phyloP scores from a whole-genome alignment of 2,329 filamentous ascomycete species.

The Trichoderma guizhouense region DNA sequence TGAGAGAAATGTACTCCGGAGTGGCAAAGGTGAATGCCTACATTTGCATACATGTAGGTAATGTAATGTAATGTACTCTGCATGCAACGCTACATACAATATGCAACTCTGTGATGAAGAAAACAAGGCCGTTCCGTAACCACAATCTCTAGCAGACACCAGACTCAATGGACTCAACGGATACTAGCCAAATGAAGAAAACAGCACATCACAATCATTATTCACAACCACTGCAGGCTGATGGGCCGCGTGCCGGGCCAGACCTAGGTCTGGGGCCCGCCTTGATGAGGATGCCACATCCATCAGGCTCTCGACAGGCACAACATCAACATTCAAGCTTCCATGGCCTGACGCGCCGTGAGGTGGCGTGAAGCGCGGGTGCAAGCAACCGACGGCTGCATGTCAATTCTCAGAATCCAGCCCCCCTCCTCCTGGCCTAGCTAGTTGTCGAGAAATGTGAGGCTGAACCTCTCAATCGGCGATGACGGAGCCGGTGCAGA shows the following conservation, averaged over 20 bases:
- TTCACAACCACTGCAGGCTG: background rate
- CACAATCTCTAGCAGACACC: background rate
- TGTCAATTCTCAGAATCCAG: background rate
- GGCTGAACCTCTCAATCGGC: background rate
- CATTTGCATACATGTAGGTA: background rate
- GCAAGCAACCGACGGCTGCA: background rate
- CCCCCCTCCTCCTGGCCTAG: background rate
- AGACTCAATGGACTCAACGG: background rate
- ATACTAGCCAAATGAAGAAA: background rate
- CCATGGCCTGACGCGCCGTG: background rate
- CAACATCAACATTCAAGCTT: background rate
- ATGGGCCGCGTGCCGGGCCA: background rate
- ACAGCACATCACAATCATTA: background rate
- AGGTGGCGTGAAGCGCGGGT: background rate
- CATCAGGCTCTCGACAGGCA: background rate
- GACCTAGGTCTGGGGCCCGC: background rate
- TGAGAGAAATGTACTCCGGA: background rate
- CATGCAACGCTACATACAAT: background rate
- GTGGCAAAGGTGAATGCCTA: background rate
- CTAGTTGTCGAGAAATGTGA: background rate
- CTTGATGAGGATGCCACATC: background rate
- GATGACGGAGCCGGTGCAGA: background rate
- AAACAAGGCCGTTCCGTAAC: background rate
- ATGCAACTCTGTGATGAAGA: background rate
- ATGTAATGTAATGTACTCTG: background rate